phyloP scores from a whole-genome alignment of 352 stramenopile species.

The Phytophthora capsici region DNA sequence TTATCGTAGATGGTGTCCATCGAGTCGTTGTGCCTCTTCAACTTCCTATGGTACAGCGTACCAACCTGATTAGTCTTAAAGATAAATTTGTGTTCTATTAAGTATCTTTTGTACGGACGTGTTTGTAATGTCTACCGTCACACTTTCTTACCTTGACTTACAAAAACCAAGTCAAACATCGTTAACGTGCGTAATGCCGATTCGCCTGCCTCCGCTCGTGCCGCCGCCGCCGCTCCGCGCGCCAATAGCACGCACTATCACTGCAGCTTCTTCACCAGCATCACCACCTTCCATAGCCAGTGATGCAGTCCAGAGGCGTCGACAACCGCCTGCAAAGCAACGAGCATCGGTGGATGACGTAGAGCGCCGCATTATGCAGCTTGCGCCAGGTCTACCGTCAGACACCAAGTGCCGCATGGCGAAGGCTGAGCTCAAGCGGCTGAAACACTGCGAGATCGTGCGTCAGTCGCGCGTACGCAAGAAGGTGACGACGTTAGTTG shows the following conservation, averaged over 20 bases:
- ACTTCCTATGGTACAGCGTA: background rate
- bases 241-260: background rate
- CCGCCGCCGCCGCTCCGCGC: background rate
- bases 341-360: slow-evolving; percentile 67
- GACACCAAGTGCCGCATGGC: slow-evolving; percentile 59
- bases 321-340: slow-evolving; percentile 23
- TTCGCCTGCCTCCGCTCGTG: slow-evolving; percentile 11
- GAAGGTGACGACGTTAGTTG: slow-evolving; percentile 41
- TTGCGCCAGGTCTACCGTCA: slow-evolving; percentile 47
- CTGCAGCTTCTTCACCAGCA: background rate
- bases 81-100: no score
- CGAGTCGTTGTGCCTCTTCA: background rate
- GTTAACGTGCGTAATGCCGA: background rate
- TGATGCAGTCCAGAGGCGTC: slow-evolving; percentile 7
- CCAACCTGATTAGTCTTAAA: no score
- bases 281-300: background rate
- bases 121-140: background rate
- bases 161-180: background rate
- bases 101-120: no score
- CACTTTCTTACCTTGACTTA: background rate
- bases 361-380: slow-evolving; percentile 55
- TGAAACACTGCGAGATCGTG: slow-evolving; percentile 84
- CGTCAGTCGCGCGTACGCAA: slow-evolving; percentile 81
- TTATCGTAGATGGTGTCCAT: slow-evolving; percentile 60
- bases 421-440: slow-evolving; percentile 73